Base-by-base conservation (phyloP, 176 grass and related monocot species). In the Dactylis glomerata region DNA sequence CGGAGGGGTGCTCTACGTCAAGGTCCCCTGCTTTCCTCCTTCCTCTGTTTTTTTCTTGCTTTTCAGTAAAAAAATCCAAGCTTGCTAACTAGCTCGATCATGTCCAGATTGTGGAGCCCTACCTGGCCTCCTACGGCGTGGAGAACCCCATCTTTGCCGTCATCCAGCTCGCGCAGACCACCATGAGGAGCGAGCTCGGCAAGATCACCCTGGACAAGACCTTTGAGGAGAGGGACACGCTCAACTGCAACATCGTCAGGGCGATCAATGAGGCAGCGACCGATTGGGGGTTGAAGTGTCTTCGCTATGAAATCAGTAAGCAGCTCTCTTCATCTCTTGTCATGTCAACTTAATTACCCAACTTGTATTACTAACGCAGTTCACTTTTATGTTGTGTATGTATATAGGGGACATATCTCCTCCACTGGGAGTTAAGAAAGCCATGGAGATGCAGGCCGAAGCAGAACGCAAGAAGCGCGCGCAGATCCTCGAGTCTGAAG, bases 361-460 rank as follows among this genome's bases (percentile, higher is more conserved):
- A n/a, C n/a, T n/a, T n/a, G n/a, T n/a, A n/a, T 51, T 51, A 20
- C 19, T 55, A 55, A 55, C 40, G 7, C 40, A 41, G 10, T 8
- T 41, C 40, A 17, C 15, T 14, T 47, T 13, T 23, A 10, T 3
- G 5, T 23, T 52, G n/a, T 62, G 31, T 13, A 45, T 51, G 45
- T 63, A 20, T 82, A 28, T 23, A 98, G 96, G 93, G 96, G 96
- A 98, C 74, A 98, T 98, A 79, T 89, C 87, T 58, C 96, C 96
- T 65, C 96, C 96, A 58, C 68, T 71, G 23, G 96, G 93, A 19
- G 90, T 98, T n/a, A 98, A 90, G 85, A 90, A 68, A 57, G 96
- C 96, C 84, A 98, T 98, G 96, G 96, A 98, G 81, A 98, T 98
- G 96, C 96, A 98, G 77, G 96, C 91, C 2, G 96, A 95, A 83